These are phyloP conservation scores for Vanrija pseudolonga DNA, from an alignment of 1,284 basidiomycete genomes.

Conservation along the genomic window DNA sequence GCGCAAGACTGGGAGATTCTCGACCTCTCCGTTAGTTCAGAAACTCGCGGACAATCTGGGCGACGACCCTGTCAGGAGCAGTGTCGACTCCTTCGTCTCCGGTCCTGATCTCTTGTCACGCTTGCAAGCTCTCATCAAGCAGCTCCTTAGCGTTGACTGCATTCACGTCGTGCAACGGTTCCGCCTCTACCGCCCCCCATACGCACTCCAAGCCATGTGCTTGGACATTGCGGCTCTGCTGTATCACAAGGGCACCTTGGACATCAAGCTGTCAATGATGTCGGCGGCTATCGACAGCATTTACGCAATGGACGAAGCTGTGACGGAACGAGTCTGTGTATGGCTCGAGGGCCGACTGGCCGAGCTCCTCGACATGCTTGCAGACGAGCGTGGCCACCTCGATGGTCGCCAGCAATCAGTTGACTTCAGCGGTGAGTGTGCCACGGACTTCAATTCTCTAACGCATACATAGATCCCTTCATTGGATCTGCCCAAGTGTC, in stretches of 20 bases:
- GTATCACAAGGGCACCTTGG: constrained; percentile 48
- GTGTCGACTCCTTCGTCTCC: too few relatives aligned
- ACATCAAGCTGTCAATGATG: constrained; percentile 42
- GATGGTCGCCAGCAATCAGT: background rate
- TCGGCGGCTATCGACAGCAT: constrained; percentile 34
- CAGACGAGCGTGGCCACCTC: constrained; percentile 15
- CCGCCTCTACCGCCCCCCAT: constrained; percentile 32
- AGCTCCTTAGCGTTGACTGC: constrained; percentile 27
- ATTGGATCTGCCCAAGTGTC: background rate
- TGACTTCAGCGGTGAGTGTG: constrained; percentile 10
- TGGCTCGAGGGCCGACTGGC: constrained; percentile 47
- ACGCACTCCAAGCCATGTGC: constrained; percentile 39
- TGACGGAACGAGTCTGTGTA: constrained; percentile 51
- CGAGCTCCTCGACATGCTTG: constrained; percentile 24
- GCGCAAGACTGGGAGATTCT: constrained; percentile 24
- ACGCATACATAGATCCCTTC: background rate
- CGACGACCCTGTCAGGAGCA: background rate
- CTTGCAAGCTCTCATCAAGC: too few relatives aligned
- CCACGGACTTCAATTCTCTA: background rate
- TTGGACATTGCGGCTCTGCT: constrained; percentile 46
- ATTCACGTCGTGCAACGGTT: constrained; percentile 27
- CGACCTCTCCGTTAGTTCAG: constrained; percentile 16
- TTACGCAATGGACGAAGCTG: constrained; percentile 39
- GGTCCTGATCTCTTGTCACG: too few relatives aligned
- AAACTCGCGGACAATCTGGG: background rate